Evolutionary conservation across 192 early-diverging fungal species (phyloP).

Genomic region (Podila horticola): DNA sequence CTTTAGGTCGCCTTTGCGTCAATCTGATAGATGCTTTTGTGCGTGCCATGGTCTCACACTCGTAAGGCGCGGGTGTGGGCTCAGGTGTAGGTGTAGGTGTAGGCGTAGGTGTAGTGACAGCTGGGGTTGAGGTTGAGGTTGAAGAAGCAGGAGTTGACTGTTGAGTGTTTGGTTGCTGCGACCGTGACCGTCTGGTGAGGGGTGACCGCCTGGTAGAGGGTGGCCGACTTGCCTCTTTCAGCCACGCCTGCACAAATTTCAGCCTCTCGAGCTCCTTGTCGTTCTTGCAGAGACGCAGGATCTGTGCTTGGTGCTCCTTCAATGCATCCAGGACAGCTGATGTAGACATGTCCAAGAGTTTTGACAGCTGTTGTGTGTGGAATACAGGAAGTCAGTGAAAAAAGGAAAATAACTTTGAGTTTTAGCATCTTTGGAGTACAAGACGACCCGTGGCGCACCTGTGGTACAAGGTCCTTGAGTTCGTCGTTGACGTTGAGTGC

Average conservation of each 20-base stretch:
- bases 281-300: background rate
- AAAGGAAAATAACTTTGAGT: no score
- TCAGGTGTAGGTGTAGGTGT: no score
- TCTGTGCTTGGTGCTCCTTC: background rate
- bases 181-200: no score
- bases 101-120: no score
- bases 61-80: no score
- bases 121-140: no score
- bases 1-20: no score
- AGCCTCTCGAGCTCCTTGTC: background rate
- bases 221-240: background rate
- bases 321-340: background rate
- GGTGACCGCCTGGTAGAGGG: background rate
- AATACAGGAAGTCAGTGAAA: background rate
- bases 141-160: no score
- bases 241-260: background rate
- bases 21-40: no score
- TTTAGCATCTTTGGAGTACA: background rate
- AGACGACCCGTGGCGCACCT: background rate
- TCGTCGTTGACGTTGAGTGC: background rate
- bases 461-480: background rate
- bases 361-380: constrained; percentile 1
- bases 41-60: no score
- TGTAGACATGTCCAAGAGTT: background rate
- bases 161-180: no score